Base-by-base conservation (phyloP, 1,139 yeast genomes). In the Nematodospora anomalae region DNA sequence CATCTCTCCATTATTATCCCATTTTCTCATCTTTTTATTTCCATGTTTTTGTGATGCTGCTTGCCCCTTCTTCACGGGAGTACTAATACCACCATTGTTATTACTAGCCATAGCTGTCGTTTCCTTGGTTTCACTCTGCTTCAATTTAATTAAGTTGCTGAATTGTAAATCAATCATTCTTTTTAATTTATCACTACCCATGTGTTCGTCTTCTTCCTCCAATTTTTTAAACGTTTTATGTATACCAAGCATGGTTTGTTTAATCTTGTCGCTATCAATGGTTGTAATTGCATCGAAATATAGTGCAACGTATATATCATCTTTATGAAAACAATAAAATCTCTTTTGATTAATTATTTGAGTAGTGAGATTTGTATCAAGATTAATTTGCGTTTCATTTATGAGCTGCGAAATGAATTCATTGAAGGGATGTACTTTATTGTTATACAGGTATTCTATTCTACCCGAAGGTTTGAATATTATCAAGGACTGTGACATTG, bases 1-100 rank as follows among this genome's bases (percentile, higher is more conserved):
- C 51, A 63, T 47, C 39, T 64, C 67, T 35, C 64, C 67, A 30
- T 64, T 71, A 33, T 67, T 69, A 34, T 67, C 71, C 76, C 76
- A 71, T 43, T 64, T 67, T 42, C 76, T 57, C 76, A 70, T 67
- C 46, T 67, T 69, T 47, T 70, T 66, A 26, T 42, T 43, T 20
- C 18, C 6, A 26, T 30, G 20, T 16, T 34, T 12, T 21, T 24
- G 37, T 30, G 29, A 6, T n/a, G 23, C 18, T 25, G 33, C 8
- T 10, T 30, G 33, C 13, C 30, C 44, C 38, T 44, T 43, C 38
- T 46, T 44, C 26, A 49, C 42, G 4, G 58, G 54, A 5, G 59
- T 50, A 15, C 40, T 37, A 3, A 50, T 41, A 6, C 49, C 51
- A 21, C 47, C 43, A 26, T 41, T 46, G 12, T 33, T 27, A 26